Percentiles rank a stretch among this genome's conserved stretches.
These are phyloP conservation scores for Botryotinia globosa DNA, from an alignment of 2,329 filamentous ascomycete species.

Conservation along the genomic window DNA sequence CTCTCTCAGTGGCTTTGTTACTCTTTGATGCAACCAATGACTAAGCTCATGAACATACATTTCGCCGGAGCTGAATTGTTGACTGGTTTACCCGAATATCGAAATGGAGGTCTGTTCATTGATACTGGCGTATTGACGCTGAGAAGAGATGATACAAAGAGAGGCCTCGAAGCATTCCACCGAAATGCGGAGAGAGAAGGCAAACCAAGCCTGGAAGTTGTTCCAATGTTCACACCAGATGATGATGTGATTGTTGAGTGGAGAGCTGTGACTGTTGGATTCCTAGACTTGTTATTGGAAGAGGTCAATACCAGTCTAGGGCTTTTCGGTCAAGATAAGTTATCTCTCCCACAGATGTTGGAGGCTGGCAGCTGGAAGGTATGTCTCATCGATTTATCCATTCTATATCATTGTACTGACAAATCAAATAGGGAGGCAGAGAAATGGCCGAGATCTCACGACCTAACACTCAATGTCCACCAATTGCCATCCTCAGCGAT, in stretches of 20 bases:
- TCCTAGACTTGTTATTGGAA: slow-evolving; percentile 66
- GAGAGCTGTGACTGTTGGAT: slow-evolving; percentile 71
- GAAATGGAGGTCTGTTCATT: slow-evolving; percentile 85
- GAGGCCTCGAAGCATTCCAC: slow-evolving; percentile 67
- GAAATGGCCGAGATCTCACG: slow-evolving; percentile 94
- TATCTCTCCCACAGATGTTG: slow-evolving; percentile 83
- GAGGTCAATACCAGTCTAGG: slow-evolving; percentile 68
- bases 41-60: slow-evolving; percentile 72
- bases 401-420: slow-evolving; percentile 20
- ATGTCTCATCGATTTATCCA: slow-evolving; percentile 37
- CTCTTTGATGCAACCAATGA: slow-evolving; percentile 89
- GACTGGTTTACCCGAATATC: slow-evolving; percentile 87
- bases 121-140: slow-evolving; percentile 78
- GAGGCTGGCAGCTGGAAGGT: slow-evolving; percentile 99
- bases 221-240: slow-evolving; percentile 68
- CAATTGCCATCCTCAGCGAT: slow-evolving; percentile 93
- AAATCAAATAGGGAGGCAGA: slow-evolving; percentile 68
- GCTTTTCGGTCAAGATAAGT: slow-evolving; percentile 64
- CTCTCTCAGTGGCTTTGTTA: slow-evolving; percentile 93
- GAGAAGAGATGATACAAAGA: slow-evolving; percentile 65
- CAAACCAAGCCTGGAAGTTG: slow-evolving; percentile 68
- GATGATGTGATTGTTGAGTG: slow-evolving; percentile 81
- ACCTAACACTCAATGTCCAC: slow-evolving; percentile 81
- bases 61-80: slow-evolving; percentile 79
- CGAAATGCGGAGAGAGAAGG: slow-evolving; percentile 71